These are phyloP conservation scores for Gracilaria gracilis DNA, from an alignment of 23 red algal species.

Conservation along the genomic window DNA sequence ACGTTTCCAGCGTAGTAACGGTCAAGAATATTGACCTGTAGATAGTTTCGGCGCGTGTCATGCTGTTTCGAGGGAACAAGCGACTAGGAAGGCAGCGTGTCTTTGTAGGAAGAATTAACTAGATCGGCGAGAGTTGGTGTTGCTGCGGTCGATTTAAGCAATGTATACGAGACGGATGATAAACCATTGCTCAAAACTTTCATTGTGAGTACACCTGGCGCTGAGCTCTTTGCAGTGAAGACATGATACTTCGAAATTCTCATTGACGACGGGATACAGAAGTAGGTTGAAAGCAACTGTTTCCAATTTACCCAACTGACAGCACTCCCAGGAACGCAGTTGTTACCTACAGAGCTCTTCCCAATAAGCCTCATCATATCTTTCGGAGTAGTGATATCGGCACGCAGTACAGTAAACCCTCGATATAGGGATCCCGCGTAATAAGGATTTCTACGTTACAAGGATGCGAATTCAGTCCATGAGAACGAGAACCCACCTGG, in stretches of 20 bases:
- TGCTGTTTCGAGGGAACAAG: constrained; percentile 8
- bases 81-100: not conserved
- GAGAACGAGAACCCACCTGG: too few species aligned
- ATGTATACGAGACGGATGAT: not conserved
- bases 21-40: constrained; percentile 44
- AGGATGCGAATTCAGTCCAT: too few species aligned
- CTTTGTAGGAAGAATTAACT: not conserved
- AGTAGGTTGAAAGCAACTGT: constrained; percentile 9
- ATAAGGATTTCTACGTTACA: too few species aligned
- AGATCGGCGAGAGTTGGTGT: not conserved
- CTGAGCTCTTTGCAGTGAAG: constrained; percentile 9
- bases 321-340: constrained; percentile 8
- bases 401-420: too few species aligned
- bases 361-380: constrained; percentile 40
- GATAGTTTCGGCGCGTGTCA: constrained; percentile 14
- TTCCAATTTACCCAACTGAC: constrained; percentile 50
- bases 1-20: constrained; percentile 19
- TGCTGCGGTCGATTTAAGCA: not conserved
- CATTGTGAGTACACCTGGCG: not conserved
- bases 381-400: not conserved
- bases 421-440: too few species aligned
- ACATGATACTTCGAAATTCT: constrained; percentile 46
- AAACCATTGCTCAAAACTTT: not conserved
- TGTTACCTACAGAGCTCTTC: constrained; percentile 15
- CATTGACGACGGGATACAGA: constrained; percentile 23